These are phyloP conservation scores for Rhizophora mangle DNA, from an alignment of 345 rosid species.

Conservation along the genomic window DNA sequence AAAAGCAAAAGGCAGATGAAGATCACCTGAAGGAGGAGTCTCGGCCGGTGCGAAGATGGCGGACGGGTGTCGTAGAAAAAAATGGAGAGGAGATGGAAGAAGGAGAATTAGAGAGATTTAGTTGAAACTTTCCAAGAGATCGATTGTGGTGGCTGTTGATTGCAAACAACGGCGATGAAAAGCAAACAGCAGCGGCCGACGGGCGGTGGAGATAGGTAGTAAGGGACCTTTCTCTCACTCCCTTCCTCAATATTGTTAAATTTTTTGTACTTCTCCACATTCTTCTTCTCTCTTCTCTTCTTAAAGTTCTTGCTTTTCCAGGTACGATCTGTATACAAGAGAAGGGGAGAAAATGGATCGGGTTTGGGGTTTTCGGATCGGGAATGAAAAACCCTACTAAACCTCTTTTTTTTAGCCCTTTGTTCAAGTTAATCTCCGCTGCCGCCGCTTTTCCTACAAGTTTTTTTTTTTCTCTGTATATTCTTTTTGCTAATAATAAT, in stretches of 20 bases:
- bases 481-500: no score
- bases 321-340: no score
- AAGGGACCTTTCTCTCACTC: not conserved
- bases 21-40: constrained; percentile 38
- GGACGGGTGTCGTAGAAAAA: constrained; percentile 32
- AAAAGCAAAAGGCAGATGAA: not conserved
- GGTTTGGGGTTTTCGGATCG: no score
- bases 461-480: no score
- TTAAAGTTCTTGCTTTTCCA: not conserved
- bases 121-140: not conserved
- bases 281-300: constrained; percentile 5
- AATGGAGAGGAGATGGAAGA: constrained; percentile 18
- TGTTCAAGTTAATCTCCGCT: no score
- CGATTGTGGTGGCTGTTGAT: not conserved
- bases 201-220: constrained; percentile 12
- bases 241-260: constrained; percentile 14
- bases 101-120: no score
- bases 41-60: constrained; percentile 45
- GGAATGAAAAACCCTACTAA: no score
- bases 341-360: no score
- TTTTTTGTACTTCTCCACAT: not conserved
- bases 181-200: constrained; percentile 2
- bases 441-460: no score
- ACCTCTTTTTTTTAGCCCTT: no score
- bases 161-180: not conserved